Percentiles rank a stretch among this genome's conserved stretches.
Evolutionary conservation across 495 filamentous ascomycete genomes (phyloP).

Genomic region (Entonaema liquescens): DNA sequence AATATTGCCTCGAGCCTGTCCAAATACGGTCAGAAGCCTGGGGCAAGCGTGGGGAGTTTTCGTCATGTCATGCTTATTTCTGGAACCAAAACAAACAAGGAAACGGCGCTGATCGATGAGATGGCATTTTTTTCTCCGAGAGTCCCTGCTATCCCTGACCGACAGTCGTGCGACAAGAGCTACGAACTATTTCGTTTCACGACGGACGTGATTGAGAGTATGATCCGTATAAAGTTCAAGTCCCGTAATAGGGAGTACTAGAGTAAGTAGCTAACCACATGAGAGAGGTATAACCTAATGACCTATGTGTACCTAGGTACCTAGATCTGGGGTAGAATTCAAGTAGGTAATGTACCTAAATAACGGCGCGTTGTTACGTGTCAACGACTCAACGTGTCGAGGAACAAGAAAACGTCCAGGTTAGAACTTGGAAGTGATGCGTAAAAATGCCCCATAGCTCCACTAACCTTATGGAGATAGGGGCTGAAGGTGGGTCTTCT

Average conservation of each 20-base stretch:
- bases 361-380: neutral
- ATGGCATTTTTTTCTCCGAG: neutral
- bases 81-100: conserved; percentile 6
- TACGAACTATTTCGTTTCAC: conserved; percentile 15
- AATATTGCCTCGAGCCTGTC: conserved; percentile 3
- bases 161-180: conserved; percentile 6
- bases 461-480: neutral
- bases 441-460: neutral
- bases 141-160: neutral
- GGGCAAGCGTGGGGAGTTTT: conserved; percentile 22
- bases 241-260: conserved; percentile 13
- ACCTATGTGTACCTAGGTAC: too few species aligned
- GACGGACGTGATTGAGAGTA: conserved; percentile 10
- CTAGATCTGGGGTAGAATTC: too few species aligned
- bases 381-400: neutral
- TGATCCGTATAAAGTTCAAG: conserved; percentile 9
- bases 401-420: neutral
- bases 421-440: neutral
- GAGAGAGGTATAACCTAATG: too few species aligned
- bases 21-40: conserved; percentile 15
- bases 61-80: conserved; percentile 16
- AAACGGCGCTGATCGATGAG: neutral
- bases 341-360: too few species aligned
- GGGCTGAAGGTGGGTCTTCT: neutral
- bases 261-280: neutral